These are phyloP conservation scores for Auriculariales sp. DNA, from an alignment of 768 basidiomycete genomes.

Conservation along the genomic window DNA sequence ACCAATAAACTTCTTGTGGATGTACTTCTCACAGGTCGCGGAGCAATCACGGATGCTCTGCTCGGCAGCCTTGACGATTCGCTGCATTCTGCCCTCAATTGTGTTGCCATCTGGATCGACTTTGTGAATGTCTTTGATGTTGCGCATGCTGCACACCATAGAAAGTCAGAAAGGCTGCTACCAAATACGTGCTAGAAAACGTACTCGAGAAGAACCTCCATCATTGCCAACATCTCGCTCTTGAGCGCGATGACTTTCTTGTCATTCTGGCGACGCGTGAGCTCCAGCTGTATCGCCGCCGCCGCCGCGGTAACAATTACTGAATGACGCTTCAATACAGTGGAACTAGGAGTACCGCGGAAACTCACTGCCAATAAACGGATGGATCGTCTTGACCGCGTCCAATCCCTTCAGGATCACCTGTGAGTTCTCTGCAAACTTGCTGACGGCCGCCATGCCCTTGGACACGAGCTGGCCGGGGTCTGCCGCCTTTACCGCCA, in stretches of 20 bases:
- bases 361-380: slow-evolving; percentile 4
- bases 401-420: neutral
- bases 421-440: neutral
- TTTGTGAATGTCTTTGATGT: slow-evolving; percentile 14
- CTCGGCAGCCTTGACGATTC: slow-evolving; percentile 17
- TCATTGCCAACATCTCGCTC: slow-evolving; percentile 1
- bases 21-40: slow-evolving; percentile 30
- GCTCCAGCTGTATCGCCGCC: slow-evolving; percentile 2
- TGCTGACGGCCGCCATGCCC: neutral
- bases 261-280: slow-evolving; percentile 2
- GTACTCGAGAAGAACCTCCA: neutral
- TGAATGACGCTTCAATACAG: neutral
- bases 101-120: slow-evolving; percentile 20
- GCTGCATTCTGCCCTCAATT: slow-evolving; percentile 18
- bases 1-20: slow-evolving; percentile 27
- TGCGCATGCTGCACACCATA: slow-evolving; percentile 18
- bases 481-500: neutral
- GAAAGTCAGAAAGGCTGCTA: neutral
- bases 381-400: slow-evolving; percentile 2
- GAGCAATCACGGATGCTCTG: slow-evolving; percentile 28
- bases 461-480: neutral
- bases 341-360: neutral
- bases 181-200: too few relatives aligned
- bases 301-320: slow-evolving; percentile 3
- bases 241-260: slow-evolving; percentile 1